phyloP scores from a whole-genome alignment of 768 basidiomycete genomes.

The Mycena haematopus region DNA sequence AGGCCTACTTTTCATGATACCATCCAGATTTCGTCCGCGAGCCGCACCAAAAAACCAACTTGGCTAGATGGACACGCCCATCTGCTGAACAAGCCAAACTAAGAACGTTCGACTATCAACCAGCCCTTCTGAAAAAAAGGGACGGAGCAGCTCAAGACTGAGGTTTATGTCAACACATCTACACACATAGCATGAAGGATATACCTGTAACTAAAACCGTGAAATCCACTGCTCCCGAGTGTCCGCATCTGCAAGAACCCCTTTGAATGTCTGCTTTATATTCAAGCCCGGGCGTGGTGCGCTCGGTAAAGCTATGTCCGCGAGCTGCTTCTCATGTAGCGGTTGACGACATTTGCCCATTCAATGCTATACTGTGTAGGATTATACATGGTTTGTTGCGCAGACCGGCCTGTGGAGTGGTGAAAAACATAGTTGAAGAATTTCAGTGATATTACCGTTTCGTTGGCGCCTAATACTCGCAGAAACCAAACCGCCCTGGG shows the following conservation, averaged over 20 bases:
- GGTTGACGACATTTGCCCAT: constrained; percentile 82
- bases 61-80: constrained; percentile 82
- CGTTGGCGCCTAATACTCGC: constrained; percentile 86
- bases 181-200: constrained; percentile 15
- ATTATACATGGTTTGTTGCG: constrained; percentile 81
- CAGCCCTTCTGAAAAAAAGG: constrained; percentile 81
- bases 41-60: constrained; percentile 72
- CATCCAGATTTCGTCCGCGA: constrained; percentile 82
- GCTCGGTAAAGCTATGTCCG: constrained; percentile 80
- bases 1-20: constrained; percentile 69
- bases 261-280: constrained; percentile 86
- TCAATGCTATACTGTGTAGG: constrained; percentile 85
- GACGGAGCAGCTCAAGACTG: constrained; percentile 74
- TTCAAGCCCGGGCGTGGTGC: constrained; percentile 78
- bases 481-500: constrained; percentile 88
- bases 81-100: constrained; percentile 80
- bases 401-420: constrained; percentile 61
- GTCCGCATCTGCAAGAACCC: constrained; percentile 75
- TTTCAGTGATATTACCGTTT: constrained; percentile 62
- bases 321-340: constrained; percentile 83
- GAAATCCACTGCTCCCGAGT: constrained; percentile 78
- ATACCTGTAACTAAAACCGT: constrained; percentile 80
- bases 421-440: constrained; percentile 3
- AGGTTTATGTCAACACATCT: background rate
- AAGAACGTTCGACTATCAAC: constrained; percentile 82